Evolutionary conservation across 257 asterid species (phyloP).

Genomic region (Catharanthus roseus): DNA sequence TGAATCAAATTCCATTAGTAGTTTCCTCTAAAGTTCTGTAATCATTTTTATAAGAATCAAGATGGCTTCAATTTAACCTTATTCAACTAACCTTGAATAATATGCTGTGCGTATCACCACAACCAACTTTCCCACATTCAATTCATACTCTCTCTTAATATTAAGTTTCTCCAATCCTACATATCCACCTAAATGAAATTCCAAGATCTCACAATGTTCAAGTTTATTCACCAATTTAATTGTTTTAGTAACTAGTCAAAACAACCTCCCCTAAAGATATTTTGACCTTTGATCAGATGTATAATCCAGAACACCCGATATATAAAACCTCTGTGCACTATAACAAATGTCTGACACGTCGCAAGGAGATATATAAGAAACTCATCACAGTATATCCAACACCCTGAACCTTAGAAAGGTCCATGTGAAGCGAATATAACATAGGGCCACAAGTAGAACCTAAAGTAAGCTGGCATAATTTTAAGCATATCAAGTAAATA

Average conservation of each 20-base stretch:
- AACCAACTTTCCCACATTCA: background rate
- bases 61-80: background rate
- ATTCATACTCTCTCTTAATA: background rate
- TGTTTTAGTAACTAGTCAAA: background rate
- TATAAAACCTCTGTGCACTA: background rate
- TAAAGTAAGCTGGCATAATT: background rate
- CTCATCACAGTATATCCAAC: background rate
- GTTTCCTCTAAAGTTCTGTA: background rate
- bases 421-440: background rate
- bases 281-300: background rate
- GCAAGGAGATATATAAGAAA: background rate
- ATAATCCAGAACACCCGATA: background rate
- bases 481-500: background rate
- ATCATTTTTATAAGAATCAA: background rate
- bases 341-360: background rate
- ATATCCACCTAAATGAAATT: background rate
- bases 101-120: background rate
- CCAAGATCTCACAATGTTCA: background rate
- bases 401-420: background rate
- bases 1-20: background rate
- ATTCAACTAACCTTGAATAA: background rate
- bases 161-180: background rate
- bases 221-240: background rate
- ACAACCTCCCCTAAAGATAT: background rate
- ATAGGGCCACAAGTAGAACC: background rate